Base-by-base conservation (phyloP, 495 filamentous ascomycete genomes). In the Stereocaulon alpinum region DNA sequence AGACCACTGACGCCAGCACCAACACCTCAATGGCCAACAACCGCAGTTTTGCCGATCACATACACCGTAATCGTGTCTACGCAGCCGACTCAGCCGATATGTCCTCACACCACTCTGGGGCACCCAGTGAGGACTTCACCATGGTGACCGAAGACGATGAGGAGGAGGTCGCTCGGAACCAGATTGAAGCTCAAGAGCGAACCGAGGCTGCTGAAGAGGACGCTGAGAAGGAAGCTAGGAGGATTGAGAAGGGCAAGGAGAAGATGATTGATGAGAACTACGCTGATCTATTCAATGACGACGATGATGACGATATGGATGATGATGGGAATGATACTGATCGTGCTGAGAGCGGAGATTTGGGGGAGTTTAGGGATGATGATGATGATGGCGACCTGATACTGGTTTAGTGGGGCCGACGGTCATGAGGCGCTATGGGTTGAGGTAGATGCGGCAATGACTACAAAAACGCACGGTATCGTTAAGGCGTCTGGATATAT, bases 1-100 rank as follows among this genome's bases (percentile, higher is more conserved):
- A 56, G n/a, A 58, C 58, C 5, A 62, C 64, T 45, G 66, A 56
- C 6, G 32, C 56, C 5, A 65, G 62, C 45, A 65, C 66, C 43
- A 60, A 66, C 29, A 63, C 62, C 14, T 67, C 66, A 24, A 61
- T 63, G 22, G 61, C 48, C 20, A 66, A 63, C 20, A 64, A 69
- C n/a, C 67, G 71, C 58, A 66, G 68, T 12, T 60, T 58, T 15
- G 58, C 60, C 18, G 62, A 66, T 47, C 43, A 62, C 24, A 34
- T 72, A 22, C 58, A 62, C 55, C 60, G 66, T 11, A 47, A 63
- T 20, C 44, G 50, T 15, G 64, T 68, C 14, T 65, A 65, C 34
- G 63, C 63, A 4, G 61, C 57, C 48, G 63, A 60, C 40, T 59
- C 58, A 43, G 37, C 32, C 29, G 49, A 37, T 34, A 27, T 55